phyloP scores from a whole-genome alignment of 2,329 filamentous ascomycete genomes.

The Boeremia exigua region DNA sequence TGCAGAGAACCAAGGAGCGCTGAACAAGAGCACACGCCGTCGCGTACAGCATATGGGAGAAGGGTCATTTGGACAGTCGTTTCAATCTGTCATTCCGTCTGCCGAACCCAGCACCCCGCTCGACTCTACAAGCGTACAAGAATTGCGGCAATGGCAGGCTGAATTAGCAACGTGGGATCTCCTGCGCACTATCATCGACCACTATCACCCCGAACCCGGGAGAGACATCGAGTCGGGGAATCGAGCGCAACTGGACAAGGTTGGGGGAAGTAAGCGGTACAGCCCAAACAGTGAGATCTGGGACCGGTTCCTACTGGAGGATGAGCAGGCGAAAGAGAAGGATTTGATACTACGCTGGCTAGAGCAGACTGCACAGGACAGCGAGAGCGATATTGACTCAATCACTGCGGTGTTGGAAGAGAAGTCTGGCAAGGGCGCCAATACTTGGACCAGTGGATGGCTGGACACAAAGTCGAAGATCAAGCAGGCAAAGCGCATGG shows the following conservation, averaged over 20 bases:
- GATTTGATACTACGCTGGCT: constrained; percentile 85
- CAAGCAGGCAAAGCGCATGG: constrained; percentile 85
- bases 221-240: constrained; percentile 42
- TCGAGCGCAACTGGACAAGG: constrained; percentile 36
- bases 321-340: constrained; percentile 77
- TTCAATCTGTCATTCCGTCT: constrained; percentile 26
- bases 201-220: constrained; percentile 60
- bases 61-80: constrained; percentile 24
- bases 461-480: constrained; percentile 88
- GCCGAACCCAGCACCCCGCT: constrained; percentile 21
- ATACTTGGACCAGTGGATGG: constrained; percentile 86
- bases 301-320: constrained; percentile 75
- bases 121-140: constrained; percentile 51
- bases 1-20: constrained; percentile 44
- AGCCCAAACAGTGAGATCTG: constrained; percentile 68
- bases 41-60: constrained; percentile 42
- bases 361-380: constrained; percentile 73
- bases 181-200: constrained; percentile 74
- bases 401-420: constrained; percentile 74
- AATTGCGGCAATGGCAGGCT: constrained; percentile 72
- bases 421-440: constrained; percentile 68
- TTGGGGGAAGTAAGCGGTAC: constrained; percentile 54
- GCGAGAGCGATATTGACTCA: constrained; percentile 74
- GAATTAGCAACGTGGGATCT: constrained; percentile 94
- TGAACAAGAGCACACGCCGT: constrained; percentile 41